These are phyloP conservation scores for Quercus phellos DNA, from an alignment of 331 rosid genomes.

Conservation along the genomic window DNA sequence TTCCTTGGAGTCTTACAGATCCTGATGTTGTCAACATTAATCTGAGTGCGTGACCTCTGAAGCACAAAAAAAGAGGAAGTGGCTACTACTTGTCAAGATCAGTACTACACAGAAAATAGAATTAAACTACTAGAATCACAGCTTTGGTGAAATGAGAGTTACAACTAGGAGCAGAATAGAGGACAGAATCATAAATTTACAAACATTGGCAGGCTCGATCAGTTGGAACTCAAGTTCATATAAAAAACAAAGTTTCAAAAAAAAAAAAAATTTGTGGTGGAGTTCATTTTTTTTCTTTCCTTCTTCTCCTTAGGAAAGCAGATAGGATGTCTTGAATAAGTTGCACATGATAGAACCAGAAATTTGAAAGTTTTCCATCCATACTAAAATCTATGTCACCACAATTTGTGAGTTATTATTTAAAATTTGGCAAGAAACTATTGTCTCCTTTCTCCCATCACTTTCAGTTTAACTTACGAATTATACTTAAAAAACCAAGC, in stretches of 20 bases:
- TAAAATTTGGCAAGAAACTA: background rate
- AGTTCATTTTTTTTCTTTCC: no score
- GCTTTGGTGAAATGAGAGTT: slow-evolving; percentile 11
- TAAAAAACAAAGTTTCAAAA: background rate
- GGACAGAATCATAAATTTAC: background rate
- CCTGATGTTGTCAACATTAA: slow-evolving; percentile 35
- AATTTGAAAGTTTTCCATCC: no score
- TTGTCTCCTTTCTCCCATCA: background rate
- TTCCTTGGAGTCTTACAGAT: slow-evolving; percentile 68
- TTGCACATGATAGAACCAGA: no score
- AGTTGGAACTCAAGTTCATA: background rate
- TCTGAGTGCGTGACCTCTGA: slow-evolving; percentile 49
- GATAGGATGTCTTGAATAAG: background rate
- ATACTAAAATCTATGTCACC: background rate
- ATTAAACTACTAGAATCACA: background rate
- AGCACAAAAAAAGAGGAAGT: slow-evolving; percentile 8
- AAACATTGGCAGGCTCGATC: background rate
- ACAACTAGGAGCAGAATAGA: background rate
- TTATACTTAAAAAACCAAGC: background rate
- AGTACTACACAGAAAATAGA: background rate
- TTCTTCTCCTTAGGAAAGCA: background rate
- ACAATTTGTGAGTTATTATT: background rate
- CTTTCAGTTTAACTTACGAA: background rate
- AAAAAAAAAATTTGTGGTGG: background rate
- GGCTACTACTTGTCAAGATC: background rate